Conservation (phyloP, 441 rosid genomes). For the Hura crepitans region DNA sequence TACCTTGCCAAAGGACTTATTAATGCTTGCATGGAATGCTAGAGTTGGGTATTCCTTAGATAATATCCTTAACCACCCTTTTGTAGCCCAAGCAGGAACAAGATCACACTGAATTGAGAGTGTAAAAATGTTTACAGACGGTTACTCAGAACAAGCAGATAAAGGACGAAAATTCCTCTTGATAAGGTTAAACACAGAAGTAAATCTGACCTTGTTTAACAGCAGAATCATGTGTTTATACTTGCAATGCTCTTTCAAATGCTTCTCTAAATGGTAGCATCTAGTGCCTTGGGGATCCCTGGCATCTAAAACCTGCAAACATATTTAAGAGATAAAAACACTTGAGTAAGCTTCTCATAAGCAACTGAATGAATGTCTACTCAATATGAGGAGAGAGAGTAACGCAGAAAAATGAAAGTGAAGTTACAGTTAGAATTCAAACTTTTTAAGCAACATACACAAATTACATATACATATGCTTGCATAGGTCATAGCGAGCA, state of each 20-base stretch:
- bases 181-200: slow-evolving; percentile 2
- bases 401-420: neutral
- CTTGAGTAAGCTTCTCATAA: neutral
- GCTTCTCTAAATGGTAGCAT: slow-evolving; percentile 81
- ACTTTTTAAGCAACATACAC: neutral
- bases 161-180: neutral
- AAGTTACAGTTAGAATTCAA: neutral
- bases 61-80: slow-evolving; percentile 80
- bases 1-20: slow-evolving; percentile 94
- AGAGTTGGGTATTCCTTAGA: slow-evolving; percentile 92
- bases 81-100: slow-evolving; percentile 93
- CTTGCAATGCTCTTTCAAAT: slow-evolving; percentile 85
- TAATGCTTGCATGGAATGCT: slow-evolving; percentile 94
- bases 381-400: neutral
- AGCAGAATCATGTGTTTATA: slow-evolving; percentile 83
- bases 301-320: slow-evolving; percentile 86
- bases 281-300: slow-evolving; percentile 95
- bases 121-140: slow-evolving; percentile 7
- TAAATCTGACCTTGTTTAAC: slow-evolving; percentile 66
- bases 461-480: neutral
- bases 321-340: neutral
- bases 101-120: slow-evolving; percentile 70
- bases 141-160: neutral
- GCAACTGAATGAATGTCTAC: neutral
- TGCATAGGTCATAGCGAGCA: neutral